A percentile compares a stretch with the other conserved stretches of the same genome.
Evolutionary conservation across 1,284 basidiomycete species (phyloP).

Genomic region (Agaricales sp.): DNA sequence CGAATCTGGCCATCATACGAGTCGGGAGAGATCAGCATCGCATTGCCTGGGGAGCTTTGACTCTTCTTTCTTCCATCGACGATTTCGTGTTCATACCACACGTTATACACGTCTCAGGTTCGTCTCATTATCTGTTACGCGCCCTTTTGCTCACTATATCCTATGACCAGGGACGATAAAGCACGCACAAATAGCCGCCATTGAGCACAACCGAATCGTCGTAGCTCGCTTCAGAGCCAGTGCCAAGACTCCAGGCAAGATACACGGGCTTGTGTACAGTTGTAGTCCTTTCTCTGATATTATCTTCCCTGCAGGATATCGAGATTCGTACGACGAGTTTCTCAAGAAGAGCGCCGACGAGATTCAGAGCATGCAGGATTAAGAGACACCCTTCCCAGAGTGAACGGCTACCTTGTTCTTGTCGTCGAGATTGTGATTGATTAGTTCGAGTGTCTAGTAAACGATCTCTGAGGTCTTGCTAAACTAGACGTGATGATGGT

Average conservation of each 20-base stretch:
- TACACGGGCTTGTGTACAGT: neutral
- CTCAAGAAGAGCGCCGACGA: constrained; percentile 45
- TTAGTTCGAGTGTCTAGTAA: too few species aligned
- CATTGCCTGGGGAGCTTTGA: constrained; percentile 64
- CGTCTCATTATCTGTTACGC: constrained; percentile 11
- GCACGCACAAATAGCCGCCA: constrained; percentile 65
- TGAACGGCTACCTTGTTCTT: too few species aligned
- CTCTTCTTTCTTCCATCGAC: constrained; percentile 50
- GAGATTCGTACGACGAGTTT: constrained; percentile 49
- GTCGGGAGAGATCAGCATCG: constrained; percentile 67
- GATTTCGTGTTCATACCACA: constrained; percentile 50
- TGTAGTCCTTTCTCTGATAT: neutral
- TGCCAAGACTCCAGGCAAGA: constrained; percentile 40
- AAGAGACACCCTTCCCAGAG: too few species aligned
- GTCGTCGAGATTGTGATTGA: too few species aligned
- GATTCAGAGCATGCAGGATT: constrained; percentile 57
- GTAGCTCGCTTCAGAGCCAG: constrained; percentile 51
- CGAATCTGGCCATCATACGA: constrained; percentile 68
- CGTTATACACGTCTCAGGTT: constrained; percentile 69
- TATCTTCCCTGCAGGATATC: constrained; percentile 30
- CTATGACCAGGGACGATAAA: constrained; percentile 60
- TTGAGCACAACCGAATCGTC: constrained; percentile 57
- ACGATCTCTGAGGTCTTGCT: too few species aligned
- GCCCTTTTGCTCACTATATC: neutral
- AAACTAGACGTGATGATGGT: too few species aligned